Base-by-base conservation (phyloP, 495 filamentous ascomycete species). In the Aspergillus kassunensis region DNA sequence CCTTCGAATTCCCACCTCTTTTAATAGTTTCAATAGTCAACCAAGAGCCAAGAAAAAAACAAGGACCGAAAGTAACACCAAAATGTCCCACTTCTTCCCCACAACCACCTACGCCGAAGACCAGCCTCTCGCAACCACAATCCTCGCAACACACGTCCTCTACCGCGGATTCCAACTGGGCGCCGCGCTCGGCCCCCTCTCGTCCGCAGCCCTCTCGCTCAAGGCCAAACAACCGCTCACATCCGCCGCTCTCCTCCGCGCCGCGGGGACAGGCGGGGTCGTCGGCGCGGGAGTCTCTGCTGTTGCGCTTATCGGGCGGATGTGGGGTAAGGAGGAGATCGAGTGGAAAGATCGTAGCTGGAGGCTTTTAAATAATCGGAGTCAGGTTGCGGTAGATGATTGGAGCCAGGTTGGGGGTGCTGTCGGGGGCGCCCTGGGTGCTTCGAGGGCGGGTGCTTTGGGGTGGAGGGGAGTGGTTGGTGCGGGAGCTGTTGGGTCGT, bases 321-420 rank as follows among this genome's bases (percentile, higher is more conserved):
- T 86, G 82, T 67, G 66, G 56, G 75, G 74, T 0, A 61, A 69
- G 18, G 74, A 82, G 57, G 69, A 76, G 36, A 79, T 84, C 50
- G 82, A 85, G 58, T 86, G 83, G 83, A 60, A 77, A 54, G 81
- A 85, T 61, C 73, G 83, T 27, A 67, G 69, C 34, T 86, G 81
- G 82, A 63, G 81, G 23, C 50, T 85, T 40, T 55, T 78, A 35
- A 76, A 76, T 54, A 84, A 79, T 58, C 56, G 61, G 42, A 69
- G 75, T 0, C 80, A 85, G 71, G 56, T 76, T 11, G 69, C 71
- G 55, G 60, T 64, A 19, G 83, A 86, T 64, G 69, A 73, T 27
- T 82, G 71, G 70, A 72, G 72, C 36, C 49, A 68, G 13, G 64
- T 48, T 16, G 76, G 71, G 0, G 67, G 65, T 31, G 65, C 56